Percentiles rank a stretch among this genome's conserved stretches.
These are phyloP conservation scores for Toxicodendron radicans DNA, from an alignment of 345 rosid species.

Conservation along the genomic window DNA sequence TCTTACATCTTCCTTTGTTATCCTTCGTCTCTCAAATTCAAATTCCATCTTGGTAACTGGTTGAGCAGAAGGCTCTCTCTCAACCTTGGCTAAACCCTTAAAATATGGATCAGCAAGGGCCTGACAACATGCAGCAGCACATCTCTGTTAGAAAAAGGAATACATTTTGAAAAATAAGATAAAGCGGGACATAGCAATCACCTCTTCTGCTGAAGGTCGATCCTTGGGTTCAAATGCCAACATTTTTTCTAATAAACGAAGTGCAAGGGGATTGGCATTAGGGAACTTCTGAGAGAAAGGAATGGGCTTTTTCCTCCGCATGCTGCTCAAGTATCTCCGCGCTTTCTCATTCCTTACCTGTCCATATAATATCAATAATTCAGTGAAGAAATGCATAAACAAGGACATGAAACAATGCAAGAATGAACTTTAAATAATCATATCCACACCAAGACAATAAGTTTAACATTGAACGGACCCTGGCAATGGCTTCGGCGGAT, in stretches of 20 bases:
- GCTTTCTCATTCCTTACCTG: constrained; percentile 99
- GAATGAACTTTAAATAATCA: constrained; percentile 5
- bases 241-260: constrained; percentile 84
- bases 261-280: constrained; percentile 89
- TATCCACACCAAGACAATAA: constrained; percentile 7
- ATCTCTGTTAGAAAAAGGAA: constrained; percentile 21
- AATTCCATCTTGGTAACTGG: constrained; percentile 96
- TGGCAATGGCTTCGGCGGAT: constrained; percentile 86
- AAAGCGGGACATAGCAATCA: constrained; percentile 14
- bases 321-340: constrained; percentile 88
- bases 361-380: constrained; percentile 21
- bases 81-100: constrained; percentile 86
- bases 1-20: constrained; percentile 92
- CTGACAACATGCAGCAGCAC: constrained; percentile 37
- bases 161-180: constrained; percentile 6
- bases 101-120: constrained; percentile 97
- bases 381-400: constrained; percentile 8
- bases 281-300: constrained; percentile 89
- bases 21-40: constrained; percentile 93
- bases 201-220: constrained; percentile 94
- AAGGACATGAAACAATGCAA: background rate
- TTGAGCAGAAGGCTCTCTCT: constrained; percentile 95
- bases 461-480: constrained; percentile 49
- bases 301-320: constrained; percentile 86
- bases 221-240: constrained; percentile 93